Evolutionary conservation across 306 rosid species (phyloP).

Genomic region (Rosa chinensis): DNA sequence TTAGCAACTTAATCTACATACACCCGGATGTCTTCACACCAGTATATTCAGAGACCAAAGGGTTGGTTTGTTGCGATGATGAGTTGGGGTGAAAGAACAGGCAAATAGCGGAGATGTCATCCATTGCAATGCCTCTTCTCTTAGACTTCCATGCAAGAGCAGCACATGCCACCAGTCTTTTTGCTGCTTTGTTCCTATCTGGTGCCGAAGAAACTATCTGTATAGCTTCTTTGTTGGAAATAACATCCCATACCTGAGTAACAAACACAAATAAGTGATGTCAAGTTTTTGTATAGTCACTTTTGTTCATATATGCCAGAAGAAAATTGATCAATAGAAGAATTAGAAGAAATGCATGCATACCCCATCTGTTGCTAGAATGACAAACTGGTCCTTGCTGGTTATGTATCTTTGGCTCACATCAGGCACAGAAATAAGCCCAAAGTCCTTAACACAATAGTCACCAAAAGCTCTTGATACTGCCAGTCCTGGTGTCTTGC

Average conservation of each 20-base stretch:
- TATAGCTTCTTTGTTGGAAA: slow-evolving; percentile 71
- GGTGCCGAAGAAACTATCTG: slow-evolving; percentile 46
- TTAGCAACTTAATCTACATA: not conserved
- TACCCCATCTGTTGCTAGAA: slow-evolving; percentile 85
- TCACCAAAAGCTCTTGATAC: slow-evolving; percentile 79
- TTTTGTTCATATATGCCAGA: not conserved
- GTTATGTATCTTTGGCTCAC: slow-evolving; percentile 54
- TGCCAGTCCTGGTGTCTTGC: slow-evolving; percentile 63
- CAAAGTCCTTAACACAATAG: slow-evolving; percentile 61
- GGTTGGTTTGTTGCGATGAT: slow-evolving; percentile 10
- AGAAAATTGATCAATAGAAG: not conserved
- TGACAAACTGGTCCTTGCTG: slow-evolving; percentile 57
- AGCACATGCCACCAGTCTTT: slow-evolving; percentile 59
- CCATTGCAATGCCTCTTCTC: slow-evolving; percentile 66
- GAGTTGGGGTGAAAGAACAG: slow-evolving; percentile 51
- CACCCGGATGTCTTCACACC: slow-evolving; percentile 3
- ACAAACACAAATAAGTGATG: not conserved
- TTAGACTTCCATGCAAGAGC: slow-evolving; percentile 64
- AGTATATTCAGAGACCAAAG: slow-evolving; percentile 22
- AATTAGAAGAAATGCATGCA: not conserved
- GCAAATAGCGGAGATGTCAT: slow-evolving; percentile 74
- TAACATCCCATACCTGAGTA: slow-evolving; percentile 70
- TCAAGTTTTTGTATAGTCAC: not conserved
- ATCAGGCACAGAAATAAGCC: slow-evolving; percentile 65
- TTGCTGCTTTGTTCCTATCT: slow-evolving; percentile 56